A percentile compares a stretch with the other conserved stretches of the same genome.
These are phyloP conservation scores for Coemansia sp. DNA, from an alignment of 192 early-diverging fungal genomes.

Conservation along the genomic window DNA sequence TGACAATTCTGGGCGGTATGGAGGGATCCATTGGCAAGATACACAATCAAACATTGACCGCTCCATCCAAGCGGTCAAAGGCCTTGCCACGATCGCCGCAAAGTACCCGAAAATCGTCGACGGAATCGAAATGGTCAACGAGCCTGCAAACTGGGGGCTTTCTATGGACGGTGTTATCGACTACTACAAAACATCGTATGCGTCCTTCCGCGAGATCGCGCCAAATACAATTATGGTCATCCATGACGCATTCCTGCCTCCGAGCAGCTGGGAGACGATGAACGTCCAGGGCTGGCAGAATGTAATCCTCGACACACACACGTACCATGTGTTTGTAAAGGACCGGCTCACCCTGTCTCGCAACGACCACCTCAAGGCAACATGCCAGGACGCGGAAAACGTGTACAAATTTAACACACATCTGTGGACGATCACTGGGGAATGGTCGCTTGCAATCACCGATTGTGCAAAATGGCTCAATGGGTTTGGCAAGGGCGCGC, in stretches of 20 bases:
- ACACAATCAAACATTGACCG: constrained; percentile 58
- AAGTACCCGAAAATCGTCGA: constrained; percentile 45
- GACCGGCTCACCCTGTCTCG: constrained; percentile 34
- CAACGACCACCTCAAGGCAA: constrained; percentile 35
- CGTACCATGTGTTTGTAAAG: constrained; percentile 58
- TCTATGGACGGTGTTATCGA: constrained; percentile 37
- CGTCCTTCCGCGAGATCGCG: constrained; percentile 40
- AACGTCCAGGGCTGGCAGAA: constrained; percentile 51
- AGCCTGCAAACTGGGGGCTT: constrained; percentile 56
- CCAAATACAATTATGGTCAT: constrained; percentile 39
- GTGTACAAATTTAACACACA: constrained; percentile 40
- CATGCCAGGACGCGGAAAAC: constrained; percentile 38
- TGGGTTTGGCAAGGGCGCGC: constrained; percentile 60
- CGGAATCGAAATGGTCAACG: constrained; percentile 52
- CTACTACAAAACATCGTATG: constrained; percentile 50
- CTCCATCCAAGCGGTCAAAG: constrained; percentile 57
- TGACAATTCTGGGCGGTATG: constrained; percentile 59
- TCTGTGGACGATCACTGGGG: constrained; percentile 67
- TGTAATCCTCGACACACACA: constrained; percentile 56
- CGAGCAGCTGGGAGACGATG: constrained; percentile 38
- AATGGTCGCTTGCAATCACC: constrained; percentile 72
- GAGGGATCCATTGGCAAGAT: constrained; percentile 53
- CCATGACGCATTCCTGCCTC: constrained; percentile 54
- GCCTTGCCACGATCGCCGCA: constrained; percentile 52
- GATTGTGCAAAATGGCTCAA: constrained; percentile 76